Percentiles rank a stretch among this genome's conserved stretches.
Evolutionary conservation across 345 rosid species (phyloP).

Genomic region (Eutrema japonicum): DNA sequence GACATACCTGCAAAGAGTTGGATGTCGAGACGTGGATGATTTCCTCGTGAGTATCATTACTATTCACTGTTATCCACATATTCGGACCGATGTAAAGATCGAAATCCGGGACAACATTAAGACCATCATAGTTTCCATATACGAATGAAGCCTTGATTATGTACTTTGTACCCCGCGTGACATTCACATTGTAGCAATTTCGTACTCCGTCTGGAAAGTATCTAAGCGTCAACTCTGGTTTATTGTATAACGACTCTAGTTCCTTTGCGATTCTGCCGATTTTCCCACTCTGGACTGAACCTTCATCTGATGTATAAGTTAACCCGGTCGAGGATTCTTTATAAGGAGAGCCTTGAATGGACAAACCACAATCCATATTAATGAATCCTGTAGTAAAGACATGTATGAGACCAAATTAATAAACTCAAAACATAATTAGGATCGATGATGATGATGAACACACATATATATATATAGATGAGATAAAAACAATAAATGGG

Average conservation of each 20-base stretch:
- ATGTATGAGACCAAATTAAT: background rate
- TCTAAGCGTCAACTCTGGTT: conserved; percentile 20
- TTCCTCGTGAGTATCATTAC: conserved; percentile 20
- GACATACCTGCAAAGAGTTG: conserved; percentile 40
- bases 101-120: conserved; percentile 27
- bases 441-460: background rate
- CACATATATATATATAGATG: background rate
- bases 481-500: background rate
- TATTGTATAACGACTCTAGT: background rate
- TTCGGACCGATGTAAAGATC: conserved; percentile 44
- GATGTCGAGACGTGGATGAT: conserved; percentile 24
- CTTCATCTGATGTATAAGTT: conserved; percentile 44
- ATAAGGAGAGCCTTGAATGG: conserved; percentile 22
- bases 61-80: conserved; percentile 40
- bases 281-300: conserved; percentile 35
- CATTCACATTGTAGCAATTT: conserved; percentile 47
- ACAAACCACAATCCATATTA: conserved; percentile 49
- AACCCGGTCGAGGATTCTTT: conserved; percentile 27
- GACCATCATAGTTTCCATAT: conserved; percentile 49
- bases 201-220: conserved; percentile 49
- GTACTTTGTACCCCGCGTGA: conserved; percentile 33
- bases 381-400: conserved; percentile 42
- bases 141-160: conserved; percentile 43
- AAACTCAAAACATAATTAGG: background rate
- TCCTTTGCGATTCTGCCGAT: background rate